Conservation (phyloP, 2,329 filamentous ascomycete genomes). For the Parafenestella ontariensis region DNA sequence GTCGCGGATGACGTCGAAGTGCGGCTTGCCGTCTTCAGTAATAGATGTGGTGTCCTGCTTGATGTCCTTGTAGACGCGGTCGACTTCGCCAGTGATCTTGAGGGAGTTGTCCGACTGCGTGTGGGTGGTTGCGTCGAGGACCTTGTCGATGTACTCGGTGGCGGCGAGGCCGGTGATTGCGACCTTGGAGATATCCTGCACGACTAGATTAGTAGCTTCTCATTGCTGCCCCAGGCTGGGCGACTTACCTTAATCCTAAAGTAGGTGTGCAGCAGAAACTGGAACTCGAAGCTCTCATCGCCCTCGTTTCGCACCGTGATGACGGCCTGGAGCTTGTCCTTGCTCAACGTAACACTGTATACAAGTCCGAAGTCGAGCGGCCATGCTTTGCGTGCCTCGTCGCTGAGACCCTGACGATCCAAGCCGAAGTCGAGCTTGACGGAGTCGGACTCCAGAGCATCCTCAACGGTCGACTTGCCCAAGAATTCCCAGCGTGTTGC, state of each 20-base stretch:
- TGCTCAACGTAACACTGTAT: constrained; percentile 87
- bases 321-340: constrained; percentile 76
- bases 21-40: constrained; percentile 66
- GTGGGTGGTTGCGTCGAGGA: constrained; percentile 67
- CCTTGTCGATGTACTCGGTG: constrained; percentile 84
- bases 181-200: constrained; percentile 78
- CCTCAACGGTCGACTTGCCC: constrained; percentile 79
- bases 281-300: constrained; percentile 82
- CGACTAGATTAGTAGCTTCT: neutral
- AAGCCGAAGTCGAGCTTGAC: constrained; percentile 98
- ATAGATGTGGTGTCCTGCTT: constrained; percentile 70
- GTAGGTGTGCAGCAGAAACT: constrained; percentile 91
- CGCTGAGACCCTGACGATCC: constrained; percentile 72
- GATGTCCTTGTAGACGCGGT: constrained; percentile 81
- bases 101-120: constrained; percentile 71
- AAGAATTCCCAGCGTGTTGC: constrained; percentile 92
- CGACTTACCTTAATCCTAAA: constrained; percentile 75
- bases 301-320: constrained; percentile 91
- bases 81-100: constrained; percentile 78
- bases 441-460: constrained; percentile 57
- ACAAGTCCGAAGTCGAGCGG: constrained; percentile 86
- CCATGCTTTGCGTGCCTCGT: constrained; percentile 76
- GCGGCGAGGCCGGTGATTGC: constrained; percentile 77
- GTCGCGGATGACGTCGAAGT: constrained; percentile 80
- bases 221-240: neutral